These are phyloP conservation scores for Chrysanthemum seticuspe DNA, from an alignment of 129 eudicot genomes.

Conservation along the genomic window DNA sequence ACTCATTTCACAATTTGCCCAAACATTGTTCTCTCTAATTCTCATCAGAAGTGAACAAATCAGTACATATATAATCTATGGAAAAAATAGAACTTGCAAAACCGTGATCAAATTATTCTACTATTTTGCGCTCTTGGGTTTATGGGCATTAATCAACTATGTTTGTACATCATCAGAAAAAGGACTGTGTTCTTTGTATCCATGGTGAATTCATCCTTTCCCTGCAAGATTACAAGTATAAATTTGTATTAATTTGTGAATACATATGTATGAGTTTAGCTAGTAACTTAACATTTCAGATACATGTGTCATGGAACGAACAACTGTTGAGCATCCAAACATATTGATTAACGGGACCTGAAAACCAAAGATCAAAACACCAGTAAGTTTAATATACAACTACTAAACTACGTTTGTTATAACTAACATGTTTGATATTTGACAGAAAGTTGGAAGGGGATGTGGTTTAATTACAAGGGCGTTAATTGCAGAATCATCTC, in stretches of 20 bases:
- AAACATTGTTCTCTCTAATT: too few relatives aligned
- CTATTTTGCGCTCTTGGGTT: conserved; percentile 57
- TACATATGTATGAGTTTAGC: neutral
- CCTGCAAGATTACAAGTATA: conserved; percentile 46
- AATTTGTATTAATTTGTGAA: neutral
- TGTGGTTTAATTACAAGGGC: conserved; percentile 67
- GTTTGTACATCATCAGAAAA: conserved; percentile 83
- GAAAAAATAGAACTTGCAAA: neutral
- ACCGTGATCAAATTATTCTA: conserved; percentile 28
- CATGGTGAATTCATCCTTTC: conserved; percentile 97
- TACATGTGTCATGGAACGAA: conserved; percentile 99
- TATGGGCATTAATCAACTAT: conserved; percentile 69
- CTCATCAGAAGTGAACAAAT: neutral
- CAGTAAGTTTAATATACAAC: neutral
- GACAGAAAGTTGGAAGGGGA: conserved; percentile 4
- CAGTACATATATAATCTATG: neutral
- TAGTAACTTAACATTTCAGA: neutral
- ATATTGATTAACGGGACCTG: conserved; percentile 97
- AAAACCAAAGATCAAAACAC: neutral
- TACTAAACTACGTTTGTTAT: neutral
- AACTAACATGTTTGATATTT: conserved; percentile 16
- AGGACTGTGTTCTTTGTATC: conserved; percentile 81
- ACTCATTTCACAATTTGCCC: too few relatives aligned
- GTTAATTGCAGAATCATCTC: conserved; percentile 74
- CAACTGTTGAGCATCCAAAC: conserved; percentile 95